These are phyloP conservation scores for Coix lacrymajobi DNA, from an alignment of 176 grass and related monocot species.

Conservation along the genomic window DNA sequence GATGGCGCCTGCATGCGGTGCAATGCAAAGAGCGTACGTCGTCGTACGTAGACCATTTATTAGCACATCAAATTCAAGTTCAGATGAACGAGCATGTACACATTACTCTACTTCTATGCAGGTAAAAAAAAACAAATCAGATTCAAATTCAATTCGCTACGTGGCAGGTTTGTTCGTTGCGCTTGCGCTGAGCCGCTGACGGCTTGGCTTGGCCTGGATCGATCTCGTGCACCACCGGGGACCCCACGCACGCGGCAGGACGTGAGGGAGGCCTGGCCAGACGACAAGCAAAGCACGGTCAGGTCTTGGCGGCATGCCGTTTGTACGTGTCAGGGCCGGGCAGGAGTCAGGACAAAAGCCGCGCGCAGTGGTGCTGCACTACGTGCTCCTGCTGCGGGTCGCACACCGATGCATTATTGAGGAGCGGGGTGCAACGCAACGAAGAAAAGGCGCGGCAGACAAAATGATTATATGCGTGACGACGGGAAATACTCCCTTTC, in stretches of 20 bases:
- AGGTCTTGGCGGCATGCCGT: background rate
- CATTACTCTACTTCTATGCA: no score
- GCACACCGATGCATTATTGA: background rate
- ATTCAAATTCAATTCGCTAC: background rate
- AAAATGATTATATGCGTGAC: background rate
- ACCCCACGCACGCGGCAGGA: background rate
- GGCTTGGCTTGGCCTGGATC: background rate
- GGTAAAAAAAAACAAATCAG: no score
- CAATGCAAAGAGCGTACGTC: no score
- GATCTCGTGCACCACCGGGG: background rate
- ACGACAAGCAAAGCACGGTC: background rate
- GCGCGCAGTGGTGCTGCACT: background rate
- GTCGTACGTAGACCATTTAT: no score
- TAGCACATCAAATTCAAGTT: background rate
- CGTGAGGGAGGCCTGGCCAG: background rate
- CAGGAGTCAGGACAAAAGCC: background rate
- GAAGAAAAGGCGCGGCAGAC: background rate
- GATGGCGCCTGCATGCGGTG: slow-evolving; percentile 48
- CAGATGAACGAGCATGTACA: background rate
- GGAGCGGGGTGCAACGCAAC: background rate
- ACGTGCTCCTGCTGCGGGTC: background rate
- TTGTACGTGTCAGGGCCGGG: background rate
- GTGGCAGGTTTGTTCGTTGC: background rate
- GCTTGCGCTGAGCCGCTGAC: no score
- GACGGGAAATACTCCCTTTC: no score